A percentile compares a stretch with the other conserved stretches of the same genome.
Conservation (phyloP, 352 stramenopile species). For the Phytophthora aleatoria region DNA sequence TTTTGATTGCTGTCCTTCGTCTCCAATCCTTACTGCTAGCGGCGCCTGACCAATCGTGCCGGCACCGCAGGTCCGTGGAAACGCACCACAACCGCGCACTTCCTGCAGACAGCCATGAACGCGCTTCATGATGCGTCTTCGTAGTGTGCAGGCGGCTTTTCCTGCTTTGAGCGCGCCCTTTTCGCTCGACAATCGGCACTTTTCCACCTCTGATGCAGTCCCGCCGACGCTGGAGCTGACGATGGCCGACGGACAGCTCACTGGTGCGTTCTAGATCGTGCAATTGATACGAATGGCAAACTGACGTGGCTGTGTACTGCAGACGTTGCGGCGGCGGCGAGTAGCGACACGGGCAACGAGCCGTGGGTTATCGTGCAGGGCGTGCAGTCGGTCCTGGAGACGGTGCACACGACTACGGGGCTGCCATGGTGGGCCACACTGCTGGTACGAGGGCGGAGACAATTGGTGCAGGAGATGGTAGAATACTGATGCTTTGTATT, state of each 20-base stretch:
- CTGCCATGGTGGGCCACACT: constrained; percentile 82
- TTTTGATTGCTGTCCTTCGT: too few species aligned
- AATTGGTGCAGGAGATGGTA: neutral
- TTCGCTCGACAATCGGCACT: constrained; percentile 34
- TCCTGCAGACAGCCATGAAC: too few species aligned
- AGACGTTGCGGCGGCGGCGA: constrained; percentile 40
- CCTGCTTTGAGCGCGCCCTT: constrained; percentile 12
- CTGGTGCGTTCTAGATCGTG: constrained; percentile 25
- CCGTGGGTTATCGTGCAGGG: constrained; percentile 58
- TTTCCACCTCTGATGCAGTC: constrained; percentile 35
- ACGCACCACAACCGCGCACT: too few species aligned
- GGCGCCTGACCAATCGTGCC: too few species aligned
- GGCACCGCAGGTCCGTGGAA: too few species aligned
- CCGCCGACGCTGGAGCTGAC: constrained; percentile 35
- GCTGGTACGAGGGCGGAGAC: constrained; percentile 29
- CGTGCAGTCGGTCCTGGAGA: constrained; percentile 64
- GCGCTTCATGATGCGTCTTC: neutral
- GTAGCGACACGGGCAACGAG: constrained; percentile 31
- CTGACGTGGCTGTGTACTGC: constrained; percentile 2
- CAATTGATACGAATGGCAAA: neutral
- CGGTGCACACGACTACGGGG: constrained; percentile 64
- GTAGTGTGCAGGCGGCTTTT: constrained; percentile 8
- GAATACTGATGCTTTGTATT: constrained; percentile 10
- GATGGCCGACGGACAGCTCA: constrained; percentile 41
- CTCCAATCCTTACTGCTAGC: too few species aligned